Conservation (phyloP, 306 rosid genomes). For the Acmispon strigosus region DNA sequence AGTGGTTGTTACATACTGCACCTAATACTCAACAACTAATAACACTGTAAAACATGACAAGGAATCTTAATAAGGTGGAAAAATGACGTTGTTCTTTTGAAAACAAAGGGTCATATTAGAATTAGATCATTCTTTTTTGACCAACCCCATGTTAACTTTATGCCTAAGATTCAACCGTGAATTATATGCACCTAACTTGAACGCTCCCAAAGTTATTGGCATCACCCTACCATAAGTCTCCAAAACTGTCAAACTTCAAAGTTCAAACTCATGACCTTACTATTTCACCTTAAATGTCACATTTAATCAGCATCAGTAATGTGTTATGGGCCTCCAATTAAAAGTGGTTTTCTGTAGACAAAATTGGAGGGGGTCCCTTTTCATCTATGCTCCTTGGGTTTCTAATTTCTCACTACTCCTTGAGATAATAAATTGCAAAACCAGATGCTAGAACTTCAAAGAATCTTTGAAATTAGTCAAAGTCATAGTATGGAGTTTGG, state of each 20-base stretch:
- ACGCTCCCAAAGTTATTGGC: slow-evolving; percentile 13
- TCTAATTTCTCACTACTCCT: background rate
- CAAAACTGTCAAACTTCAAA: background rate
- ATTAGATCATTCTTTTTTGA: background rate
- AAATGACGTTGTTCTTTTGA: background rate
- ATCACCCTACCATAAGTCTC: background rate
- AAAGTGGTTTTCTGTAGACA: background rate
- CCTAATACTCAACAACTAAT: slow-evolving; percentile 22
- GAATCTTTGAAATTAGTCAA: slow-evolving; percentile 14
- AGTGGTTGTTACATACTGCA: slow-evolving; percentile 14
- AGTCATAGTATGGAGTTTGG: background rate
- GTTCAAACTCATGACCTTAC: background rate
- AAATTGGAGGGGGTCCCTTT: background rate
- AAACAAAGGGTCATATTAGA: background rate
- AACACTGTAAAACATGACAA: background rate
- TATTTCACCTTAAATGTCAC: background rate
- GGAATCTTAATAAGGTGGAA: background rate
- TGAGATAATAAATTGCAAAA: background rate
- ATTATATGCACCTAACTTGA: slow-evolving; percentile 14
- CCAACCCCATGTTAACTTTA: background rate
- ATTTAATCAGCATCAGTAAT: background rate
- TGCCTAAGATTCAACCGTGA: slow-evolving; percentile 18
- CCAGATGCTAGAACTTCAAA: background rate
- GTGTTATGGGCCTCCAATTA: background rate
- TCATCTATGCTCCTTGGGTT: background rate